phyloP scores from a whole-genome alignment of 2,329 filamentous ascomycete species.

The Chrysoporthe deuterocubensis region DNA sequence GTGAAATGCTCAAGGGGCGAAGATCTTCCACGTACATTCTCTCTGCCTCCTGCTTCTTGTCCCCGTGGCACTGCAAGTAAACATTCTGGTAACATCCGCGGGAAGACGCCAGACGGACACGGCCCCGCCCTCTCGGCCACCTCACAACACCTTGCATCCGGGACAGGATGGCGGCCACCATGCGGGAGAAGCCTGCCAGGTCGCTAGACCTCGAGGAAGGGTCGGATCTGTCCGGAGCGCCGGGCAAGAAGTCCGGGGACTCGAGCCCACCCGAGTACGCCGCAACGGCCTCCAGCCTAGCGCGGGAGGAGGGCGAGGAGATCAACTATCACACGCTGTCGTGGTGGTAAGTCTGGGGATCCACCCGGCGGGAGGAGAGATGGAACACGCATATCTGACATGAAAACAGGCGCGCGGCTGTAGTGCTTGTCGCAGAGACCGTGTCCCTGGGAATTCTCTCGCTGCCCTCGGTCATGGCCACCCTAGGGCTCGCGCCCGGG shows the following conservation, averaged over 20 bases:
- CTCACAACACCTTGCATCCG: neutral
- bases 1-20: neutral
- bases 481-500: conserved; percentile 73
- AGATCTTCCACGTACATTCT: neutral
- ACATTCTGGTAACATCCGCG: neutral
- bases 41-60: neutral
- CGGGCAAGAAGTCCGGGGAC: conserved; percentile 10
- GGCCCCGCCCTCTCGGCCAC: neutral
- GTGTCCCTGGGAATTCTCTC: conserved; percentile 64
- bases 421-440: conserved; percentile 49
- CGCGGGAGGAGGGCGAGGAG: conserved; percentile 26
- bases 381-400: neutral
- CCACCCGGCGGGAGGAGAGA: too few relatives aligned
- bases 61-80: neutral
- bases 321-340: conserved; percentile 25
- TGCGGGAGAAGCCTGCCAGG: conserved; percentile 17
- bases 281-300: conserved; percentile 23
- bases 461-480: conserved; percentile 74
- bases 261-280: conserved; percentile 18
- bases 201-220: conserved; percentile 18
- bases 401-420: conserved; percentile 45
- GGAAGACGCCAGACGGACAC: neutral
- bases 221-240: conserved; percentile 12
- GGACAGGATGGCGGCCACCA: conserved; percentile 8
- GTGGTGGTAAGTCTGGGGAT: conserved; percentile 26